Evolutionary conservation across 805 yeast species (phyloP).

Genomic region (Yarrowia yakushimensis): DNA sequence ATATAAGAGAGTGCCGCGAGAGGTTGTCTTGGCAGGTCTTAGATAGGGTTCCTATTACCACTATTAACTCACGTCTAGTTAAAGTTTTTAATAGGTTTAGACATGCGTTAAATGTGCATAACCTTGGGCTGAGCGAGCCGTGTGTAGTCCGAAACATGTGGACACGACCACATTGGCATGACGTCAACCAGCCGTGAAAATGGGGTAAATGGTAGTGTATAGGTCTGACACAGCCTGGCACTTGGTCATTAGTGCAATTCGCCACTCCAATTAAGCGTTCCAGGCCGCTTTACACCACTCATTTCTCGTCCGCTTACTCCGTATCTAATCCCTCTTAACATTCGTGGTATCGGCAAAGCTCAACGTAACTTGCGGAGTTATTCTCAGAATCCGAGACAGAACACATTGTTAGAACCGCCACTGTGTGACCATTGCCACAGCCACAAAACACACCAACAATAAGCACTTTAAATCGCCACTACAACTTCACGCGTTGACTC

Average conservation of each 20-base stretch:
- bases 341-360: no score
- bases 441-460: no score
- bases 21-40: not conserved
- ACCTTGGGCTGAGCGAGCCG: constrained; percentile 19
- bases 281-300: no score
- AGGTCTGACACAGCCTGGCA: no score
- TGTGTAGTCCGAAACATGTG: not conserved
- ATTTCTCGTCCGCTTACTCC: no score
- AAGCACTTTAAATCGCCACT: not conserved
- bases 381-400: not conserved
- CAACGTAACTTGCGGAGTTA: not conserved
- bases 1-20: not conserved
- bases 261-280: no score
- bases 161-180: not conserved
- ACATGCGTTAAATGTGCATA: not conserved
- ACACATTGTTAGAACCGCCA: no score
- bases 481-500: not conserved
- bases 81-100: not conserved
- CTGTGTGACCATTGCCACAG: no score
- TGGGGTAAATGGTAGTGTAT: no score
- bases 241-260: no score
- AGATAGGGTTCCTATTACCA: not conserved
- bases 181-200: not conserved
- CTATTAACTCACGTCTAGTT: not conserved
- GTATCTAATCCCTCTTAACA: no score